Evolutionary conservation across 2,329 filamentous ascomycete genomes (phyloP), one percentile per base, ranked within the genome.

Genomic region (Pezicula rhizophila): DNA sequence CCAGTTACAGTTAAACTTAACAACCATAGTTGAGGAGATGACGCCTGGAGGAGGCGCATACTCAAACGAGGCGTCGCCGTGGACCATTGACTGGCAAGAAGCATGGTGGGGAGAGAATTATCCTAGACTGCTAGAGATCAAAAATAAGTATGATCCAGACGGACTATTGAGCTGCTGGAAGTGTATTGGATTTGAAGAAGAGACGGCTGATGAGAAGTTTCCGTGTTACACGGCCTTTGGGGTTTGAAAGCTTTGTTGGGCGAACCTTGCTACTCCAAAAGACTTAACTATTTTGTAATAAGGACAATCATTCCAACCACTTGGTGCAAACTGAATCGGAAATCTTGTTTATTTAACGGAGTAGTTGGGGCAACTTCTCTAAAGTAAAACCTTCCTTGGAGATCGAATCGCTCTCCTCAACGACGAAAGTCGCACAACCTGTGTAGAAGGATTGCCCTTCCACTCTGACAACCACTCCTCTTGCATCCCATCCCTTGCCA

Each of bases 21-120:
- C 46, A 5, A 20, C 15, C 12, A 37, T 37, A 8, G 37, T 42
- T 8, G 45, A 48, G 35, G 35, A 51, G 4, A 20, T 50, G 10
- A 52, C 49, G 2, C 52, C 52, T 6, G 45, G 41, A 25, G 48
- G 48, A n/a, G 54, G 52, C 3, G 46, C 47, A 1, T 58, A 58
- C 45, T 37, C 54, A 2, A 58, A 58, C 17, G 55, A 57, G 41
- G 55, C 46, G 4, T 35, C 38, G 28, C 49, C 49, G n/a, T 55
- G 48, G 46, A 55, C 50, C 5, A 14, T 12, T 8, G 48, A 54
- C 48, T 58, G 55, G 53, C 35, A 50, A 25, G 48, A 51, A 26
- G 23, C 42, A 39, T 57, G 46, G 48, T 55, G 53, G 46, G 49
- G 51, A 8, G 39, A 52, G 11, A 59, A 57, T 38, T 57, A 57